phyloP scores from a whole-genome alignment of 495 filamentous ascomycete species.

The Cercophora samala region DNA sequence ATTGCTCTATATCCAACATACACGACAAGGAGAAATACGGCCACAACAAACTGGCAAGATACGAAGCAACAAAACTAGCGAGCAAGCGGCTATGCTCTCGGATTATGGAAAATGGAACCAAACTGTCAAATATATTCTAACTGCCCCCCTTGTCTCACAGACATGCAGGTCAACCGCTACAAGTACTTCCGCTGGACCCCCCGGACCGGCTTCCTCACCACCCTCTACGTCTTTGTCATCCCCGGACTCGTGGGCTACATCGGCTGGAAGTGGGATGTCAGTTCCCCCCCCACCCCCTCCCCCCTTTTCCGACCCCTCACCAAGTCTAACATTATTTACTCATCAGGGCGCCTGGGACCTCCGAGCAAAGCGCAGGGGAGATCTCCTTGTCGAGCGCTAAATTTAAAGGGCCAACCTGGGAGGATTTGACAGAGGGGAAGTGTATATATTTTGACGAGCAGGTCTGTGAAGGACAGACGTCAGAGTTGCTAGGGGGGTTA shows the following conservation, averaged over 20 bases:
- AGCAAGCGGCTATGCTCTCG: neutral
- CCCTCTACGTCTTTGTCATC: conserved; percentile 68
- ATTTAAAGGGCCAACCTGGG: conserved; percentile 7
- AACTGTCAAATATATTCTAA: conserved; percentile 6
- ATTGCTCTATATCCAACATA: no score
- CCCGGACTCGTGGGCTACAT: conserved; percentile 66
- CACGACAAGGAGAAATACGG: no score
- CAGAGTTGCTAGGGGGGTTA: conserved; percentile 35
- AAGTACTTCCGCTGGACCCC: conserved; percentile 94
- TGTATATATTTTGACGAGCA: neutral
- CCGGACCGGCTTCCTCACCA: conserved; percentile 71
- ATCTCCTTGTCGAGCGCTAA: conserved; percentile 73
- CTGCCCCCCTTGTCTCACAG: conserved; percentile 54
- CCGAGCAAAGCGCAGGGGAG: conserved; percentile 81
- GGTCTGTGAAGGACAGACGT: neutral
- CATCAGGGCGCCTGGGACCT: conserved; percentile 79
- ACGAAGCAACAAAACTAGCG: no score
- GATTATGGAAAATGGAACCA: neutral
- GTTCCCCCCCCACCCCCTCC: conserved; percentile 32
- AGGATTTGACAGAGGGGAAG: neutral
- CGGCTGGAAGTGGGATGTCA: conserved; percentile 78
- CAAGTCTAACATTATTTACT: neutral
- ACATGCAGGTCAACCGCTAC: conserved; percentile 79
- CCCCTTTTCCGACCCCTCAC: neutral
- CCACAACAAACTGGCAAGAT: no score